Base-by-base conservation (phyloP, 176 grass and related monocot species). In the Avena sativa region DNA sequence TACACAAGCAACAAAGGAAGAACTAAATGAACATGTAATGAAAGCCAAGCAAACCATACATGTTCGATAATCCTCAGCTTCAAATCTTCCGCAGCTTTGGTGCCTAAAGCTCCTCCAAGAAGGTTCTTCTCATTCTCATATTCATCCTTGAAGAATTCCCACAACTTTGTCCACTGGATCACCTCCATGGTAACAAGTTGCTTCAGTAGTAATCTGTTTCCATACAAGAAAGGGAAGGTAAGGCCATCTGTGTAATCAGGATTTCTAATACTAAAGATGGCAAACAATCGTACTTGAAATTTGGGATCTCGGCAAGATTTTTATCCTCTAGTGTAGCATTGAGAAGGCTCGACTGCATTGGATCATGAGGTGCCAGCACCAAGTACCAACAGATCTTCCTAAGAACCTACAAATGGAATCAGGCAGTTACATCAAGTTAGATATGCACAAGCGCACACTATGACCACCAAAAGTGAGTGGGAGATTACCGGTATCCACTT, bases 171-270 rank as follows among this genome's bases (percentile, higher is more conserved):
- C 97, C 97, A 98, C 36, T 98, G 88, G 14, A 98, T 92, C 5
- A 98, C 94, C 90, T 98, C 97, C 97, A 98, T 98, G 6, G 97
- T 98, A 71, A 98, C 92, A 28, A 98, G 80, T 69, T 96, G 92
- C 89, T 98, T 96, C 30, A 98, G 80, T 74, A 96, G 69, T 25
- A 98, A 62, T 40, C 97, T 93, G 76, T 81, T 66, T 12, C 10
- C 69, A 91, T 19, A 36, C 8, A 60, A 62, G 59, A 25, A 73
- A 40, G 12, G 19, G 43, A 65, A 59, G 51, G 53, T 59, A 76
- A 85, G 8, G 9, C 9, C 6, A 8, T 43, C 38, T 1, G 7
- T 36, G 21, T 75, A 32, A 53, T 51, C 8, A 81, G 15, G 20
- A 72, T 26, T 32, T 62, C 11, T 32, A 23, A 55, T 56, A 15